Evolutionary conservation across 208 protist genomes (phyloP).

Genomic region (Leishmania turanica): DNA sequence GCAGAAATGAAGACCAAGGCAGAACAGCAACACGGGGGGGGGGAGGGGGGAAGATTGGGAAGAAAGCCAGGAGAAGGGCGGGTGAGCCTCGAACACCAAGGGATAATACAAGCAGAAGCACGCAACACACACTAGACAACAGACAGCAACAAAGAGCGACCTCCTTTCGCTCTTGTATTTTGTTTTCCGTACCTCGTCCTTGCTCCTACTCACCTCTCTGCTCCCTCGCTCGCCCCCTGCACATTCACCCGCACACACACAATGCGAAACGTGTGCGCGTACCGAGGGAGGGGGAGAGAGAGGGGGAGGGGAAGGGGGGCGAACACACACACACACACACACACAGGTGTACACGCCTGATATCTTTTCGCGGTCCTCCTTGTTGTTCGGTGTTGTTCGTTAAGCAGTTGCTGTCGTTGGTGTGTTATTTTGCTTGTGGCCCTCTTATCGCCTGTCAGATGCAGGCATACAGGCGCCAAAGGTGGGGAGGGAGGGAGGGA

Average conservation of each 20-base stretch:
- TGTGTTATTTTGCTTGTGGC: not conserved
- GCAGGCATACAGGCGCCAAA: not conserved
- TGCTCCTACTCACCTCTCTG: too few species aligned
- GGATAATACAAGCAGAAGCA: not conserved
- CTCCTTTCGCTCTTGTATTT: too few species aligned
- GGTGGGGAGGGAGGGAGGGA: not conserved
- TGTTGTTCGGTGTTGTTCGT: not conserved
- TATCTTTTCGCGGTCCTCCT: not conserved
- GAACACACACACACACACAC: not conserved
- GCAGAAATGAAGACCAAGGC: conserved; percentile 2
- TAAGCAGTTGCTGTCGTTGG: not conserved
- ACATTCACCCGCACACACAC: too few species aligned
- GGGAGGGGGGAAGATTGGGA: conserved; percentile 12
- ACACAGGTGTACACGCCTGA: not conserved
- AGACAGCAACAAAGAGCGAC: not conserved
- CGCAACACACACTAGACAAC: not conserved
- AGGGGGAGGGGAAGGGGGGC: not conserved
- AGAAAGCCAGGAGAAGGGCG: not conserved
- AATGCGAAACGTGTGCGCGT: not conserved
- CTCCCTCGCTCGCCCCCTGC: too few species aligned
- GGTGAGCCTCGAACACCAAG: not conserved
- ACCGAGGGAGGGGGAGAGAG: not conserved
- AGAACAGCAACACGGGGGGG: conserved; percentile 9
- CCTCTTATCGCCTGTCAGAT: not conserved
- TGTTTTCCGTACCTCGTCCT: too few species aligned